Evolutionary conservation across 805 yeast genomes (phyloP), one percentile per base, ranked within the genome.

Genomic region (Wilhelminamyces savonicus): DNA sequence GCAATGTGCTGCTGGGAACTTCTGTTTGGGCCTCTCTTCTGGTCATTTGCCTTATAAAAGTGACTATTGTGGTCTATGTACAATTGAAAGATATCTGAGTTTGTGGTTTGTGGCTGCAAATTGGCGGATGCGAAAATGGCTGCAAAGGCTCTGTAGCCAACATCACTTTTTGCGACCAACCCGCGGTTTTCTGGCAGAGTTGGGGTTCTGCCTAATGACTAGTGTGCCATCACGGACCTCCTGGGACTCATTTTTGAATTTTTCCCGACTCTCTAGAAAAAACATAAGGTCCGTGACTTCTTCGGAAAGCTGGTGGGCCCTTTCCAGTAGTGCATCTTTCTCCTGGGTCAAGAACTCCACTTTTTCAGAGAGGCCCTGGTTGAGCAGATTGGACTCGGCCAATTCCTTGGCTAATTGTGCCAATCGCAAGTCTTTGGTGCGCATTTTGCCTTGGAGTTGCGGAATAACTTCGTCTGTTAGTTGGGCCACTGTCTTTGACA

Each of bases 201-300:
- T 17, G 8, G 52, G 38, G 27, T 39, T 42, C 28, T 41, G 44
- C 32, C 54, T 56, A 20, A 81, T 59, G 1, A 80, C 59, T 0
- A 82, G 56, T 3, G 76, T 72, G 0, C 95, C 95, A 38, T 85
- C 79, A 41, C 63, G 74, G 11, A 81, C 79, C 21, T 80, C 90
- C 9, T 80, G 81, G 3, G 77, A 69, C 14, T 84, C 82, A 45
- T 76, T 73, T 43, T 76, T 74, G 44, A 85, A 71, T 54, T 80
- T 82, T 32, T 77, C 81, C 47, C 74, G 82, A 0, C 82, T 69
- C 35, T 82, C 90, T 23, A 86, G 54, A 46, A 65, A 84, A 39
- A 84, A 81, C 95, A 87, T 83, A 30, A 86, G 52, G 50, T 86
- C 95, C 17, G 67, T 72, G 3, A 76, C 76, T 48, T 81, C 84